Evolutionary conservation across 139 green algal genomes (phyloP), one percentile per base, ranked within the genome.

Genomic region (Chlorella sorokiniana): DNA sequence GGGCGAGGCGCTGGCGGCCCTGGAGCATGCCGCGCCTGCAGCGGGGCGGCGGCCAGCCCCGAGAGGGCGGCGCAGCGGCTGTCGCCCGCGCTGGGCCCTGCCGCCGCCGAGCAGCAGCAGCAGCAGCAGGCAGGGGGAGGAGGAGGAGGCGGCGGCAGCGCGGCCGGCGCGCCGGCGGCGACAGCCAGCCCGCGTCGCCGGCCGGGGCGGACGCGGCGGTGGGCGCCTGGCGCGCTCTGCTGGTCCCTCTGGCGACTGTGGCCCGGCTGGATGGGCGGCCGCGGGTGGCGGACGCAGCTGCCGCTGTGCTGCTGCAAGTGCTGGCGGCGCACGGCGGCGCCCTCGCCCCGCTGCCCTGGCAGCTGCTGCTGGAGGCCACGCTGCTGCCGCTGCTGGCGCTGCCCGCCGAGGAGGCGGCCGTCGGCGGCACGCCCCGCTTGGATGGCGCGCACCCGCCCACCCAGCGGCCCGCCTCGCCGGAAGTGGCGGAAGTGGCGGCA

Each of bases 151-250:
- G 33, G 31, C 14, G 0, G 27, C 31, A 42, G 73, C 48, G n/a
- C n/a, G n/a, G n/a, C 48, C 16, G 71, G 22, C 4, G 20, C 10
- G 2, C 7, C 27, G 51, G 18, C 9, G n/a, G 29, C 22, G 44
- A 10, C 20, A 2, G 29, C 18, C 2, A 5, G 35, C 25, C 14
- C n/a, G 44, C 33, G 40, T 40, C 63, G 40, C 4, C 69, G 41
- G 37, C 37, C 4, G 44, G 65, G 84, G 89, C 25, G 18, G 95
- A 98, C 72, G 91, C 94, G 54, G 92, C 96, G 62, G 81, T 97
- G 64, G 95, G 96, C 87, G 98, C 97, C 82, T 99, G 97, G 97
- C 97, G 98, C 87, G 93, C 94, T 11, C 86, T 99, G 78, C 92
- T 99, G 48, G 95, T 93, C 9, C 96, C 96, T 14, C 90, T 99